These are phyloP conservation scores for Podospora sp. DNA, from an alignment of 495 filamentous ascomycete genomes.

Conservation along the genomic window DNA sequence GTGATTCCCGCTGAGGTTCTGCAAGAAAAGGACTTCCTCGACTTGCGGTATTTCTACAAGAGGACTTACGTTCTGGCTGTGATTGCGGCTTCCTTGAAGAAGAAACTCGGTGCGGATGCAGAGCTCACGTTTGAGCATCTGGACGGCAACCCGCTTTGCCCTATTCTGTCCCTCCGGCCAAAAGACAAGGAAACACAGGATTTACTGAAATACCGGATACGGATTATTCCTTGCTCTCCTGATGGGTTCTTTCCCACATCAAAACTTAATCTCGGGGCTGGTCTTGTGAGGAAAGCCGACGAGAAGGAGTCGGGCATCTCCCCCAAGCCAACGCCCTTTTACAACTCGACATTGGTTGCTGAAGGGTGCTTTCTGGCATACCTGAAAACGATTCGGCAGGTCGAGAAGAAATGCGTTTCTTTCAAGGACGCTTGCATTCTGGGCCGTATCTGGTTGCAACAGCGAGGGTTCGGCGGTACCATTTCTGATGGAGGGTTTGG, in stretches of 20 bases:
- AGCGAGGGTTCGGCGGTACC: slow-evolving; percentile 73
- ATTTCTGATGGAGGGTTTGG: slow-evolving; percentile 85
- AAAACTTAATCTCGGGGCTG: slow-evolving; percentile 70
- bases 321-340: slow-evolving; percentile 71
- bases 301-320: slow-evolving; percentile 40
- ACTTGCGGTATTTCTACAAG: slow-evolving; percentile 94
- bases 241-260: slow-evolving; percentile 64
- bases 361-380: slow-evolving; percentile 74
- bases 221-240: slow-evolving; percentile 74
- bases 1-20: slow-evolving; percentile 80
- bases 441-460: slow-evolving; percentile 84
- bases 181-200: slow-evolving; percentile 23
- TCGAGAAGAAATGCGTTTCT: slow-evolving; percentile 65
- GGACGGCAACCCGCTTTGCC: slow-evolving; percentile 77
- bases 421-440: slow-evolving; percentile 84
- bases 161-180: slow-evolving; percentile 62
- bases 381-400: slow-evolving; percentile 67
- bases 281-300: slow-evolving; percentile 62
- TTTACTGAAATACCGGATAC: slow-evolving; percentile 60
- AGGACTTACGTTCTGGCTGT: slow-evolving; percentile 88
- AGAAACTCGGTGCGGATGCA: slow-evolving; percentile 53
- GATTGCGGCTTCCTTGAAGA: slow-evolving; percentile 68
- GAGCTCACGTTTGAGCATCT: slow-evolving; percentile 66
- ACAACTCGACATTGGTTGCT: slow-evolving; percentile 83
- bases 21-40: slow-evolving; percentile 92